Conservation (phyloP, 345 rosid species). For the Lepidium africanum region DNA sequence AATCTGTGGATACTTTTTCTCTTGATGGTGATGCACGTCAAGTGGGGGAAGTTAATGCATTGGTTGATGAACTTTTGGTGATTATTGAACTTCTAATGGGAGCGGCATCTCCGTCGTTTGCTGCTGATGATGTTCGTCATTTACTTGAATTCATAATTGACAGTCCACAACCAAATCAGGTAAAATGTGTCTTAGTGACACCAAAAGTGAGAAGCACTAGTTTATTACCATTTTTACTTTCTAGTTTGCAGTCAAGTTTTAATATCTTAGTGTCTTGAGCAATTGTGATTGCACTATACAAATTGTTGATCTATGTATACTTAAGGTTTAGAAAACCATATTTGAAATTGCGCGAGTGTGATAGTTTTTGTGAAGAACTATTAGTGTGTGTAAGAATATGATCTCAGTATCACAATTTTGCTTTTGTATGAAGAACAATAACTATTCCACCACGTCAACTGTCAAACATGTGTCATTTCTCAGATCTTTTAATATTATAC, state of each 20-base stretch:
- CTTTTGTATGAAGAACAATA: neutral
- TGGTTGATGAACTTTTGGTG: slow-evolving; percentile 97
- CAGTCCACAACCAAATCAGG: slow-evolving; percentile 98
- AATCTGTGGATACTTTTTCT: slow-evolving; percentile 55
- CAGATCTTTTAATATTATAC: neutral
- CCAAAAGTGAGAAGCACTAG: neutral
- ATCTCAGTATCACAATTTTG: too few relatives aligned
- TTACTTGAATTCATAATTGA: slow-evolving; percentile 87
- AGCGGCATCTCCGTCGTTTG: slow-evolving; percentile 64
- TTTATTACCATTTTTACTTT: neutral
- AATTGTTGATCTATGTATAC: too few relatives aligned
- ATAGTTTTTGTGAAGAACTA: too few relatives aligned
- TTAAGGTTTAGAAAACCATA: too few relatives aligned
- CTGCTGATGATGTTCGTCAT: slow-evolving; percentile 58
- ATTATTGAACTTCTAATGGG: slow-evolving; percentile 88
- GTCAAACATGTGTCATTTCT: neutral
- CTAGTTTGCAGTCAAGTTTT: too few relatives aligned
- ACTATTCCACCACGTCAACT: neutral
- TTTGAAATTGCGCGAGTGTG: too few relatives aligned
- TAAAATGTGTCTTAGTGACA: slow-evolving; percentile 6
- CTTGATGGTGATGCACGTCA: slow-evolving; percentile 49
- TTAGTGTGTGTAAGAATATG: too few relatives aligned
- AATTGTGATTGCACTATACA: too few relatives aligned
- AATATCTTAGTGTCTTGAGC: too few relatives aligned
- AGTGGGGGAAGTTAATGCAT: slow-evolving; percentile 86